These are phyloP conservation scores for Ilex paraguariensis DNA, from an alignment of 305 asterid genomes.

Conservation along the genomic window DNA sequence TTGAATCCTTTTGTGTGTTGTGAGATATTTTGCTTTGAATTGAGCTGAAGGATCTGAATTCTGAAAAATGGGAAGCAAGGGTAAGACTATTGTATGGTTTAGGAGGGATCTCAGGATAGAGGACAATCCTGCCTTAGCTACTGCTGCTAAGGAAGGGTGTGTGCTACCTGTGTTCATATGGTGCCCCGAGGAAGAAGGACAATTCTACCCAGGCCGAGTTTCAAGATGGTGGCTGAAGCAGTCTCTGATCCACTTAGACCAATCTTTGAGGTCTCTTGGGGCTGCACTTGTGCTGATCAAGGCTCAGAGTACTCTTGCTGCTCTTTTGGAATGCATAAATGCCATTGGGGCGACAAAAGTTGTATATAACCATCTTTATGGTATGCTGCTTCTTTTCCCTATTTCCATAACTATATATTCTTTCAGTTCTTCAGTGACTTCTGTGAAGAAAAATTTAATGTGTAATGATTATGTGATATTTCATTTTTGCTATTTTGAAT, in stretches of 20 bases:
- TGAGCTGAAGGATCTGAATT: slow-evolving; percentile 14
- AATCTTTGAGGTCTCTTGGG: slow-evolving; percentile 74
- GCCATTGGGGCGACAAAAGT: slow-evolving; percentile 76
- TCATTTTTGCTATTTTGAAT: no score
- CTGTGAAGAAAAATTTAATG: background rate
- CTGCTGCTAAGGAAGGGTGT: slow-evolving; percentile 73
- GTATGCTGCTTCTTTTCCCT: slow-evolving; percentile 24
- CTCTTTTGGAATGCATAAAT: slow-evolving; percentile 53
- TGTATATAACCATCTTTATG: slow-evolving; percentile 83
- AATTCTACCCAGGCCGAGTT: slow-evolving; percentile 78
- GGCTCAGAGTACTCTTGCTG: slow-evolving; percentile 62
- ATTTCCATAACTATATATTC: background rate
- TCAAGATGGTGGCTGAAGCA: slow-evolving; percentile 97
- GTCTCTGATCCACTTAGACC: slow-evolving; percentile 67
- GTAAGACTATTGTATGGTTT: slow-evolving; percentile 79
- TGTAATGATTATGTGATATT: background rate
- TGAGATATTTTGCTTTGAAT: background rate
- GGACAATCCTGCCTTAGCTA: slow-evolving; percentile 88
- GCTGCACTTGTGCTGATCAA: slow-evolving; percentile 62
- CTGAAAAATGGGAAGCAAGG: slow-evolving; percentile 47
- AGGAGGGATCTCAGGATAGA: slow-evolving; percentile 95
- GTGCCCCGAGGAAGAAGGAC: slow-evolving; percentile 90
- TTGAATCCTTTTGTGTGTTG: no score
- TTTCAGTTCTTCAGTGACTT: background rate
- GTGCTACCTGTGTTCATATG: slow-evolving; percentile 77